Conservation (phyloP, 768 basidiomycete species). For the Kwoniella europaea region DNA sequence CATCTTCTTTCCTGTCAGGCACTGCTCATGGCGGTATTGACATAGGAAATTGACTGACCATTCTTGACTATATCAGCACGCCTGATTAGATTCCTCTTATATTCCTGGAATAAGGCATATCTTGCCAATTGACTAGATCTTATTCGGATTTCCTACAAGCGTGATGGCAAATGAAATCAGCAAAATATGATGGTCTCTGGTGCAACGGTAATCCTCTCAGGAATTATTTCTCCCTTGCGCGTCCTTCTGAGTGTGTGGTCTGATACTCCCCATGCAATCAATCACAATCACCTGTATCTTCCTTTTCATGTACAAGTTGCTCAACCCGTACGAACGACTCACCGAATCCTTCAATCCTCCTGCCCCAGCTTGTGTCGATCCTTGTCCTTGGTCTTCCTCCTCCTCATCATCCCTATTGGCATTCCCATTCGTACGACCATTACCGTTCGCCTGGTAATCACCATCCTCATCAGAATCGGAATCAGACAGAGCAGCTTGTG, state of each 20-base stretch:
- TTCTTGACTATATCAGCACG: slow-evolving; percentile 88
- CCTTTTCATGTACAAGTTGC: not conserved
- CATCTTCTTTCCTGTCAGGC: too few relatives aligned
- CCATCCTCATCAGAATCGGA: slow-evolving; percentile 9
- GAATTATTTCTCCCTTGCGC: too few relatives aligned
- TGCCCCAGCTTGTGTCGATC: slow-evolving; percentile 15
- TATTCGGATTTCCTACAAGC: slow-evolving; percentile 66
- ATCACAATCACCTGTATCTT: not conserved
- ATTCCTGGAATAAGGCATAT: slow-evolving; percentile 79
- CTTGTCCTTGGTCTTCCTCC: slow-evolving; percentile 11
- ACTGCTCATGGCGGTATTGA: too few relatives aligned
- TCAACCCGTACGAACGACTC: slow-evolving; percentile 5
- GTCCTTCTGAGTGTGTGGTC: too few relatives aligned
- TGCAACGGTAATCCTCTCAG: not conserved
- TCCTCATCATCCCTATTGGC: slow-evolving; percentile 20
- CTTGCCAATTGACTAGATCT: slow-evolving; percentile 76
- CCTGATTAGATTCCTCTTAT: slow-evolving; percentile 68
- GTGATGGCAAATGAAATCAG: not conserved
- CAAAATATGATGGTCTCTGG: not conserved
- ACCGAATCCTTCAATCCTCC: slow-evolving; percentile 33
- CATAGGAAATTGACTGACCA: slow-evolving; percentile 61
- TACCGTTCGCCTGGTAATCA: slow-evolving; percentile 1
- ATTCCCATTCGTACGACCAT: slow-evolving; percentile 4
- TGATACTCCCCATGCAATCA: too few relatives aligned
- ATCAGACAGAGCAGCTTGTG: slow-evolving; percentile 12